Evolutionary conservation across 1,284 basidiomycete species (phyloP), one percentile per base, ranked within the genome.

Genomic region (Entoloma clypeatum): DNA sequence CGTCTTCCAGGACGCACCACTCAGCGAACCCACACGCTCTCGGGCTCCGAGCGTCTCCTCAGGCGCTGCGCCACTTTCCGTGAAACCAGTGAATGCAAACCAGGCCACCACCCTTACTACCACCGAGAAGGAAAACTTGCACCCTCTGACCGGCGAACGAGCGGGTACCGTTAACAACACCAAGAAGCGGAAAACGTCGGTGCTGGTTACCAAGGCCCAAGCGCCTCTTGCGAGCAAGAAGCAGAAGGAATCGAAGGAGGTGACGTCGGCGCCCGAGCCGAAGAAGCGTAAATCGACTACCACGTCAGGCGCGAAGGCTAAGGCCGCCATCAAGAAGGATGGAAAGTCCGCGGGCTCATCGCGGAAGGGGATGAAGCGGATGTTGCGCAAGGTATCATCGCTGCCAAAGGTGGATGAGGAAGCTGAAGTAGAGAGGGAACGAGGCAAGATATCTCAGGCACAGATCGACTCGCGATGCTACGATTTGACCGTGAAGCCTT

Each of bases 51-150:
- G 49, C 51, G 54, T 57, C 22, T 45, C 46, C n/a, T 49, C 58
- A 23, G 54, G 57, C 25, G 58, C 58, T 36, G 56, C 59, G 11
- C 41, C 61, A 18, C 44, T 45, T 1, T 44, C 39, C 27, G 42
- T 50, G 33, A 52, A 47, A 35, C 50, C 40, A 19, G 19, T 46
- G 25, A 44, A 31, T 25, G 41, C 36, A 26, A 49, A 48, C 36
- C 26, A 47, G 52, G 47, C 67, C 48, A 65, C 65, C 44, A 43
- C 60, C 41, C 44, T 59, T 35, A 53, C 60, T 47, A 63, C 60
- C 43, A 39, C 61, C 24, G 81, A 86, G 65, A 88, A 88, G 68
- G 85, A 88, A 62, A 88, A 88, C 56, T 65, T 81, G 34, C 71
- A 87, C 57, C 85, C 85, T 26, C 45, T 81, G 48, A 86, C 86